Evolutionary conservation across 2,329 filamentous ascomycete species (phyloP).

Genomic region (Emergomyces pasteurianus): DNA sequence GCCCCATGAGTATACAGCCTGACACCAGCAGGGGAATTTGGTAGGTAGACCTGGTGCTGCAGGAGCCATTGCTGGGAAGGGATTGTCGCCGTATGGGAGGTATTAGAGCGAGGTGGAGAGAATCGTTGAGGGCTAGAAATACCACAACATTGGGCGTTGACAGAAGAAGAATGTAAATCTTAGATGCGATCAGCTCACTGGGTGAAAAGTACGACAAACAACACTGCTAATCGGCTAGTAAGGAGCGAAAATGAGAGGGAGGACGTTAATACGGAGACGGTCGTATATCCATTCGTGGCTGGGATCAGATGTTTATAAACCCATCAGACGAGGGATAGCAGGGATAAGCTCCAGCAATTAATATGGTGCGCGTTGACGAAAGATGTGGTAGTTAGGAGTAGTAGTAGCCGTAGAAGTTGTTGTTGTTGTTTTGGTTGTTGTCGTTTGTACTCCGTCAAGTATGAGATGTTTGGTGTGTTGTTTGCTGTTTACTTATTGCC

Average conservation of each 20-base stretch:
- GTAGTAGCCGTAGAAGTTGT: constrained; percentile 8
- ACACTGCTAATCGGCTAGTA: neutral
- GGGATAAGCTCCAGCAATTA: neutral
- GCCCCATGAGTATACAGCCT: constrained; percentile 86
- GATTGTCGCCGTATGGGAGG: neutral
- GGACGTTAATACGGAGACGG: neutral
- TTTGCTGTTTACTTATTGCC: constrained; percentile 26
- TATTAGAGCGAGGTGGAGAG: neutral
- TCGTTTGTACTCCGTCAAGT: no score
- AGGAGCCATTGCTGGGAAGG: constrained; percentile 31
- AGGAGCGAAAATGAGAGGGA: neutral
- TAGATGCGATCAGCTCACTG: neutral
- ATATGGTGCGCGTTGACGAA: neutral
- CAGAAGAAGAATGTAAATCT: neutral
- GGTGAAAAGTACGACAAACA: neutral
- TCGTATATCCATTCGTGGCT: neutral
- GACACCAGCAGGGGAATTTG: constrained; percentile 82
- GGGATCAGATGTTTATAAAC: neutral
- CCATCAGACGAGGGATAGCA: neutral
- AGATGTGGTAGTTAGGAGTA: constrained; percentile 15
- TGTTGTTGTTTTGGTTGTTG: neutral
- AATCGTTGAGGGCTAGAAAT: neutral
- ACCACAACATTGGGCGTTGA: neutral
- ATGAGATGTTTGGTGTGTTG: constrained; percentile 7
- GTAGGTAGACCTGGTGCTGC: constrained; percentile 48